Percentiles rank a stretch among this genome's conserved stretches.
Evolutionary conservation across 139 green algal species (phyloP).

Genomic region (Desmodesmus armatus): DNA sequence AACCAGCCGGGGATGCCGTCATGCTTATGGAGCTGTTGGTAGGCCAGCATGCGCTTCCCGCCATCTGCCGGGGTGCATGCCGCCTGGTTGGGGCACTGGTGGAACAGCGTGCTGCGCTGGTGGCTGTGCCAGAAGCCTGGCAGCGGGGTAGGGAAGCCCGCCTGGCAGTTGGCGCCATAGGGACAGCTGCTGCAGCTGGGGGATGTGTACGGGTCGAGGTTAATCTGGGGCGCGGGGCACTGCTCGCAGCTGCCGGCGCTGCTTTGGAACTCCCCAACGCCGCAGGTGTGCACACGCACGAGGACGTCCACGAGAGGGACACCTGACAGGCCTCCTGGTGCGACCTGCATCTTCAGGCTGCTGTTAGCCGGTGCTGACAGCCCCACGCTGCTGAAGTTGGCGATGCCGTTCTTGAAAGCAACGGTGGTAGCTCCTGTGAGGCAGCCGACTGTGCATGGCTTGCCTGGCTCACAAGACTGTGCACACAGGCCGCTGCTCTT

Average conservation of each 20-base stretch:
- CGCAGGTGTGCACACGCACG: background rate
- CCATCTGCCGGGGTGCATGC: background rate
- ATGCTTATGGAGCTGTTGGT: background rate
- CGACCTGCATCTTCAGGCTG: background rate
- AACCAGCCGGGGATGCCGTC: background rate
- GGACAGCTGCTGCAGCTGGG: background rate
- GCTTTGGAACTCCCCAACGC: background rate
- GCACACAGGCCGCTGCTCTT: background rate
- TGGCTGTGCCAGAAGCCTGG: background rate
- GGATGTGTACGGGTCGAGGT: background rate
- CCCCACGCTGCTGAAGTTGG: background rate
- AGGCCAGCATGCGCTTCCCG: background rate
- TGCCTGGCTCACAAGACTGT: background rate
- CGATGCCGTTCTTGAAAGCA: background rate
- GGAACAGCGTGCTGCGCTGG: background rate
- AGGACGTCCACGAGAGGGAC: background rate
- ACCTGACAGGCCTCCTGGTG: background rate
- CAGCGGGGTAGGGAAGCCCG: background rate
- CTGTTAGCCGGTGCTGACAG: background rate
- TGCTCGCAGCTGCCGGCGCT: background rate
- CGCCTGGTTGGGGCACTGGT: background rate
- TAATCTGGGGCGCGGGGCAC: background rate
- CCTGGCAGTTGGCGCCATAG: background rate
- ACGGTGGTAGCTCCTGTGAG: background rate
- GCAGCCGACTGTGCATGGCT: background rate